These are phyloP conservation scores for Suaeda aralocaspica DNA, from an alignment of 148 eudicot species.

Conservation along the genomic window DNA sequence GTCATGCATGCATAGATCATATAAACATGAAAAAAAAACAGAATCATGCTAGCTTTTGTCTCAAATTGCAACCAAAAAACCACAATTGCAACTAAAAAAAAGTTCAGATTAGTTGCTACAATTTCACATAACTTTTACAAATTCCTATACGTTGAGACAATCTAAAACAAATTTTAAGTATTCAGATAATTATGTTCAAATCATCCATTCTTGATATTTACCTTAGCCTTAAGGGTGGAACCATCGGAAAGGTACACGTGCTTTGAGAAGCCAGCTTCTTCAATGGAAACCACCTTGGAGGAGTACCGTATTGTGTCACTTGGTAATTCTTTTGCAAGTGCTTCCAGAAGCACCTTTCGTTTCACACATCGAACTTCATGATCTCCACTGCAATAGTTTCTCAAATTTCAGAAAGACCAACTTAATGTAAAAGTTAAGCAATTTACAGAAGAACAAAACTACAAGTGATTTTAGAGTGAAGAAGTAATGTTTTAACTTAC, in stretches of 20 bases:
- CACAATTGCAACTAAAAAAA: no score
- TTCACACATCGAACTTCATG: constrained; percentile 47
- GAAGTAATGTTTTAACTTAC: constrained; percentile 32
- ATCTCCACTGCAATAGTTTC: constrained; percentile 26
- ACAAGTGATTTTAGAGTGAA: no score
- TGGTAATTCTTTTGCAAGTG: constrained; percentile 56
- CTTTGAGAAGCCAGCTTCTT: constrained; percentile 39
- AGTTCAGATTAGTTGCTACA: no score
- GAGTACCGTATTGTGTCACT: constrained; percentile 48
- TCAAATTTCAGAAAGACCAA: not conserved
- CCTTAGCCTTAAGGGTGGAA: constrained; percentile 47
- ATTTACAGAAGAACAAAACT: no score
- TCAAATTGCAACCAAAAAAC: no score
- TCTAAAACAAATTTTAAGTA: no score
- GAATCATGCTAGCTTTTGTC: no score
- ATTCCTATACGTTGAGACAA: no score
- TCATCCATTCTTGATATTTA: constrained; percentile 8
- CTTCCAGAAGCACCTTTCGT: constrained; percentile 43
- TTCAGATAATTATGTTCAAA: no score
- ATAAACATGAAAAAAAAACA: no score
- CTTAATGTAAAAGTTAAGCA: not conserved
- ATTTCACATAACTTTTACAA: no score
- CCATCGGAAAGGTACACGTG: constrained; percentile 56
- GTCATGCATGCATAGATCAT: no score
- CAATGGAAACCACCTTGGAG: constrained; percentile 50